These are phyloP conservation scores for Fusarium fujikuroi DNA, from an alignment of 2,329 filamentous ascomycete genomes.

Conservation along the genomic window DNA sequence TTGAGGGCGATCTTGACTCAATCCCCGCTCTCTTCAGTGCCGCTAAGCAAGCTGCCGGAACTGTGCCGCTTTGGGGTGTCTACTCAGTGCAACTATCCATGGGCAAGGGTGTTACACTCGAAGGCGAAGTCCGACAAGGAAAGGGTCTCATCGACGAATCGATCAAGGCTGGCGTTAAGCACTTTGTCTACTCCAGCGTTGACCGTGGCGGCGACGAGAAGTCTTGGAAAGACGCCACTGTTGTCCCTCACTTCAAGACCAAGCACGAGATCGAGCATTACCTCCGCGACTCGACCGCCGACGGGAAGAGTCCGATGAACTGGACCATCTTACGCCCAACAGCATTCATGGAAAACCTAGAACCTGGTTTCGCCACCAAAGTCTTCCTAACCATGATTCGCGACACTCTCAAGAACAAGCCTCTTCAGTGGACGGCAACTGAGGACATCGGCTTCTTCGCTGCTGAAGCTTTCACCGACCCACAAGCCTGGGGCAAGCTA, in stretches of 20 bases:
- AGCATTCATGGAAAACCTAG: slow-evolving; percentile 55
- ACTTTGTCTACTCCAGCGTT: slow-evolving; percentile 48
- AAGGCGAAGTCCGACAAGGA: slow-evolving; percentile 24
- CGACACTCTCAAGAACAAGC: slow-evolving; percentile 45
- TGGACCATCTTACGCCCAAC: slow-evolving; percentile 55
- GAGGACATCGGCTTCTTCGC: slow-evolving; percentile 28
- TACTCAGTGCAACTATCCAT: slow-evolving; percentile 30
- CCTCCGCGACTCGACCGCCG: slow-evolving; percentile 12
- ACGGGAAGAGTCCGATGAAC: slow-evolving; percentile 39
- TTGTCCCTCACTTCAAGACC: slow-evolving; percentile 38
- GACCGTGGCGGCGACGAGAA: slow-evolving; percentile 42
- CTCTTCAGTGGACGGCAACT: slow-evolving; percentile 26
- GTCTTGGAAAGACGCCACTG: slow-evolving; percentile 39
- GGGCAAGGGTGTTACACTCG: slow-evolving; percentile 20
- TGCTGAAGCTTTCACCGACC: slow-evolving; percentile 3
- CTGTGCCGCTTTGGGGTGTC: slow-evolving; percentile 23
- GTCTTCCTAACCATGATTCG: slow-evolving; percentile 48
- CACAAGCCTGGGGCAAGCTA: background rate
- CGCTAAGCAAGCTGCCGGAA: slow-evolving; percentile 21
- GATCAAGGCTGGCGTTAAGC: slow-evolving; percentile 12
- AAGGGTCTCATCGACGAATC: slow-evolving; percentile 28
- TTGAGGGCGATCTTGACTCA: slow-evolving; percentile 16
- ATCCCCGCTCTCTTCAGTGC: slow-evolving; percentile 21
- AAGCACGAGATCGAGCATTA: slow-evolving; percentile 30
- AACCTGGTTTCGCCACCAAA: slow-evolving; percentile 45